phyloP scores from a whole-genome alignment of 1,284 basidiomycete genomes.

The Microbotryum scabiosae region DNA sequence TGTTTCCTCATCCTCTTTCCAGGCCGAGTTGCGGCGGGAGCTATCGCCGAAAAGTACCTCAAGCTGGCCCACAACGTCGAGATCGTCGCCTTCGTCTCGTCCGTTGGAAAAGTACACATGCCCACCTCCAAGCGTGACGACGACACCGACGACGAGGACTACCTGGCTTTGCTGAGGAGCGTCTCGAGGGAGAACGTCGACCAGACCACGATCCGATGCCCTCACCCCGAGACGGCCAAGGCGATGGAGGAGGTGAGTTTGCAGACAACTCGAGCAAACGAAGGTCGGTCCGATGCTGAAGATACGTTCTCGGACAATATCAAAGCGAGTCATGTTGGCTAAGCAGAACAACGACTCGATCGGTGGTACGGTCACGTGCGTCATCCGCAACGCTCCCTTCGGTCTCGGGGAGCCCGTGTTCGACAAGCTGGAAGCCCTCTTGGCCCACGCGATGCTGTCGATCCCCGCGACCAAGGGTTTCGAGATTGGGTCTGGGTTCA shows the following conservation, averaged over 20 bases:
- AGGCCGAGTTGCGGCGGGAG: slow-evolving; percentile 94
- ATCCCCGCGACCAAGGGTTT: slow-evolving; percentile 98
- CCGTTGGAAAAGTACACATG: slow-evolving; percentile 85
- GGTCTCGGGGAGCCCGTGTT: slow-evolving; percentile 97
- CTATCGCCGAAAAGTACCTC: slow-evolving; percentile 95
- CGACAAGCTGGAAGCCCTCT: slow-evolving; percentile 94
- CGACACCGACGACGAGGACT: slow-evolving; percentile 73
- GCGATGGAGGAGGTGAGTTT: slow-evolving; percentile 74
- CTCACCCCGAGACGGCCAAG: slow-evolving; percentile 75
- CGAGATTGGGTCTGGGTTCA: slow-evolving; percentile 95
- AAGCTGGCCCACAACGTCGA: slow-evolving; percentile 80
- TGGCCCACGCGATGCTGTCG: slow-evolving; percentile 96
- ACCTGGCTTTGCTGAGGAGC: slow-evolving; percentile 65
- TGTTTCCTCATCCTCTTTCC: not conserved
- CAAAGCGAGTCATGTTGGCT: slow-evolving; percentile 80
- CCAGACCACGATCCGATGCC: slow-evolving; percentile 78
- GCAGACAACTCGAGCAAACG: not conserved
- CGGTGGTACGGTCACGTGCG: slow-evolving; percentile 93
- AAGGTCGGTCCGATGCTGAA: not conserved
- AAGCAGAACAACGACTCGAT: slow-evolving; percentile 89
- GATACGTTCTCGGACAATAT: slow-evolving; percentile 1
- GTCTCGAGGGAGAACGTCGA: slow-evolving; percentile 86
- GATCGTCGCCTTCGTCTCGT: slow-evolving; percentile 94
- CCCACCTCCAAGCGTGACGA: slow-evolving; percentile 53
- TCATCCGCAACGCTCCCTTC: slow-evolving; percentile 79